phyloP scores from a whole-genome alignment of 768 basidiomycete genomes.

The Calocybe indica region DNA sequence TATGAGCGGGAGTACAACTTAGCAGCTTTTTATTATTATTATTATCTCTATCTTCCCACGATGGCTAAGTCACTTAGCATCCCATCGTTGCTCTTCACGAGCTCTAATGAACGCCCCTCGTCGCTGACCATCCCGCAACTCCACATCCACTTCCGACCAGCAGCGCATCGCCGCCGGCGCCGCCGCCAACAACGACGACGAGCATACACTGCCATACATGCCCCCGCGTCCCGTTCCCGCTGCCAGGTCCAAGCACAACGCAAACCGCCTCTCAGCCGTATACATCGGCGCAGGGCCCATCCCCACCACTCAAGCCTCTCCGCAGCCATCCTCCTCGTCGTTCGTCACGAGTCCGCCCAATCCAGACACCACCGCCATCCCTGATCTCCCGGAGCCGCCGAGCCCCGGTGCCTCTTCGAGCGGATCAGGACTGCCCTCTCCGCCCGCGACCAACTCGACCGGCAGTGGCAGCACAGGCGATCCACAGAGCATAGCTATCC shows the following conservation, averaged over 20 bases:
- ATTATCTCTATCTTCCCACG: not conserved
- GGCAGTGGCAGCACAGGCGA: constrained; percentile 75
- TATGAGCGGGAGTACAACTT: not conserved
- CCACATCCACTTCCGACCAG: too few relatives aligned
- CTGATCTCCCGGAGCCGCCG: constrained; percentile 69
- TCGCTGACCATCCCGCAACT: too few relatives aligned
- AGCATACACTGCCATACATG: constrained; percentile 18
- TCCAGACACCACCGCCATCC: constrained; percentile 33
- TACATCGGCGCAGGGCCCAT: constrained; percentile 29
- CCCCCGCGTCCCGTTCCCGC: constrained; percentile 27
- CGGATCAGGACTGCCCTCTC: constrained; percentile 71
- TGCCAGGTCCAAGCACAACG: constrained; percentile 18
- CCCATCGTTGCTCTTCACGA: constrained; percentile 10
- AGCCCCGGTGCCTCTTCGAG: constrained; percentile 47
- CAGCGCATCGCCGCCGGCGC: not conserved
- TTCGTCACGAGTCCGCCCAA: constrained; percentile 18
- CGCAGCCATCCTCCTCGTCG: constrained; percentile 16
- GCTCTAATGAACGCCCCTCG: constrained; percentile 7
- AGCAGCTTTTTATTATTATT: not conserved
- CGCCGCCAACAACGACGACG: constrained; percentile 1
- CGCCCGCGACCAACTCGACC: constrained; percentile 82
- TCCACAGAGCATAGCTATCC: constrained; percentile 35
- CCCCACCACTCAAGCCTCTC: constrained; percentile 14
- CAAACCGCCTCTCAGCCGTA: constrained; percentile 35
- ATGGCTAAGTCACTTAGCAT: too few relatives aligned